phyloP scores from a whole-genome alignment of 345 rosid genomes.

The Rhodamnia argentea region DNA sequence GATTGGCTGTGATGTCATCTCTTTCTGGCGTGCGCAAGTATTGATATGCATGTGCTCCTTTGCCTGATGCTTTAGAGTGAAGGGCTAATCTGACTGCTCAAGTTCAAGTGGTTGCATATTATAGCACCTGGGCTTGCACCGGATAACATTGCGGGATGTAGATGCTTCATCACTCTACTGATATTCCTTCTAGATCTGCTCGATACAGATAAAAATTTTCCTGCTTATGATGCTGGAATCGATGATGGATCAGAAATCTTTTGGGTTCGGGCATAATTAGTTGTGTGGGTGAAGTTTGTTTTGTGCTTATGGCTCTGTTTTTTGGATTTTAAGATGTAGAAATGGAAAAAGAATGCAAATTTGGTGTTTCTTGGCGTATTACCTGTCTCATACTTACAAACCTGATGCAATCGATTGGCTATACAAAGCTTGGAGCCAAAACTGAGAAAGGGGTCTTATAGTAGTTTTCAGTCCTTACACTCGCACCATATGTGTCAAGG shows the following conservation, averaged over 20 bases:
- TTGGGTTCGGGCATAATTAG: not conserved
- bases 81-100: not conserved
- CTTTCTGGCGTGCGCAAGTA: not conserved
- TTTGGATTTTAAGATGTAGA: not conserved
- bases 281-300: not conserved
- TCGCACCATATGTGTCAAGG: not conserved
- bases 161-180: not conserved
- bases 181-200: not conserved
- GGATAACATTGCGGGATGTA: not conserved
- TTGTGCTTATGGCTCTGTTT: not conserved
- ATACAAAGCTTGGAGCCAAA: not conserved
- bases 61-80: not conserved
- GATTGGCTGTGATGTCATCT: not conserved
- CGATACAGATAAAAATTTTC: not conserved
- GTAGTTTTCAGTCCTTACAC: not conserved
- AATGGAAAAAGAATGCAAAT: not conserved
- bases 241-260: not conserved
- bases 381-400: not conserved
- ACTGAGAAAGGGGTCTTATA: not conserved
- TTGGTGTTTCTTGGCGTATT: not conserved
- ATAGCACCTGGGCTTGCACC: not conserved
- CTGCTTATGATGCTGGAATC: not conserved
- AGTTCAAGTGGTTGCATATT: not conserved
- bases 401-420: not conserved
- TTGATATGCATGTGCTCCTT: not conserved